Evolutionary conservation across 2,329 filamentous ascomycete species (phyloP).

Genomic region (Chalara sp.): DNA sequence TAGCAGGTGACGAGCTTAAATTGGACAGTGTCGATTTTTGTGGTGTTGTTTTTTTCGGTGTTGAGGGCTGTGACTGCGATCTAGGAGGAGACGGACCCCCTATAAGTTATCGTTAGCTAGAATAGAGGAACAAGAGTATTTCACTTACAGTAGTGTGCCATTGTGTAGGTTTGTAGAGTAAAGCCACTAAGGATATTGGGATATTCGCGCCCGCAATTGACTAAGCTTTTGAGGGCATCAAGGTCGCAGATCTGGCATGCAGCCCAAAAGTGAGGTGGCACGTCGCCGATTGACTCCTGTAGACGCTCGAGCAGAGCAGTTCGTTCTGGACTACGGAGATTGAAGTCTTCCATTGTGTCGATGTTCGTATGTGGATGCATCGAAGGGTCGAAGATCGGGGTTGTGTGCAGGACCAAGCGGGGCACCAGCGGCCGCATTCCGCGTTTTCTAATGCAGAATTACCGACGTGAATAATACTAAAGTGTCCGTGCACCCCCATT

Average conservation of each 20-base stretch:
- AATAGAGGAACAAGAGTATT: neutral
- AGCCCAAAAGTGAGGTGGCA: slow-evolving; percentile 12
- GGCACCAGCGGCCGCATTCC: no score
- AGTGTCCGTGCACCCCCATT: no score
- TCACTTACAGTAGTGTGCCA: slow-evolving; percentile 2
- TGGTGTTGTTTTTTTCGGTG: no score
- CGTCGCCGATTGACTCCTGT: slow-evolving; percentile 5
- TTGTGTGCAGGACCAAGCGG: no score
- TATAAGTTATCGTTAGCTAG: neutral
- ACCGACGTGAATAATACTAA: no score
- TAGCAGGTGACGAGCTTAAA: no score
- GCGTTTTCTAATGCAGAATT: no score
- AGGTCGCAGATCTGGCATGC: slow-evolving; percentile 9
- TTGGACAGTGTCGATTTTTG: no score
- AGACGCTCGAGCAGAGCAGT: slow-evolving; percentile 8
- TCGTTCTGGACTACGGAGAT: slow-evolving; percentile 11
- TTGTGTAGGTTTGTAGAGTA: slow-evolving; percentile 3
- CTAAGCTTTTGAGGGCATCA: neutral
- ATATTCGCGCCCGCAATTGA: neutral
- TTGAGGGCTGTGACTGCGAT: no score
- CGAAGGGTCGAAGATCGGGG: no score
- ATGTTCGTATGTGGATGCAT: no score
- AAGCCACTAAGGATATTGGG: neutral
- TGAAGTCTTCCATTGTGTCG: slow-evolving; percentile 8
- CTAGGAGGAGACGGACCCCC: neutral